phyloP scores from a whole-genome alignment of 352 stramenopile species.

The Phytophthora tubulina region DNA sequence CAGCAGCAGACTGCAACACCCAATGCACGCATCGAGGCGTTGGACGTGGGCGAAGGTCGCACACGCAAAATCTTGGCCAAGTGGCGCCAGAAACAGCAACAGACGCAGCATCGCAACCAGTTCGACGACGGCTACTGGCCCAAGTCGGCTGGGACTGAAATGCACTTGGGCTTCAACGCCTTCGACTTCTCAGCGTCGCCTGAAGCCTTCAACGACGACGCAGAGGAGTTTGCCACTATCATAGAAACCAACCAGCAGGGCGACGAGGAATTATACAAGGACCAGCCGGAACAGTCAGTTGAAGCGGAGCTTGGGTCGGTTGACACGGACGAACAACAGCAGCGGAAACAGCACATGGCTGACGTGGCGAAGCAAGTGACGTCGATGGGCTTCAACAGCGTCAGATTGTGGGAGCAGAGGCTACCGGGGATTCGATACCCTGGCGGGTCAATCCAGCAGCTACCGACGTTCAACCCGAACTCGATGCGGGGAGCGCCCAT shows the following conservation, averaged over 20 bases:
- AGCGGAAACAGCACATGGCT: slow-evolving; percentile 23
- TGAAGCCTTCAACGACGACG: slow-evolving; percentile 45
- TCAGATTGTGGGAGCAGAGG: slow-evolving; percentile 48
- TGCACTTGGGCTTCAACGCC: slow-evolving; percentile 54
- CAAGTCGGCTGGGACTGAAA: slow-evolving; percentile 34
- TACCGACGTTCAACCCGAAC: neutral
- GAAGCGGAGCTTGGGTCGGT: neutral
- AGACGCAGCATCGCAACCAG: slow-evolving; percentile 19
- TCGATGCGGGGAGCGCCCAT: slow-evolving; percentile 28
- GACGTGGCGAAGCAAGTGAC: slow-evolving; percentile 27
- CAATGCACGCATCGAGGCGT: slow-evolving; percentile 11
- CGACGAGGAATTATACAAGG: neutral
- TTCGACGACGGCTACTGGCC: slow-evolving; percentile 35
- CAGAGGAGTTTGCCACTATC: neutral
- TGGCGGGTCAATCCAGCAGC: slow-evolving; percentile 7
- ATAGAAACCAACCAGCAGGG: neutral
- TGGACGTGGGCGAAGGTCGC: slow-evolving; percentile 37
- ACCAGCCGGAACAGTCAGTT: neutral
- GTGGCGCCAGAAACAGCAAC: slow-evolving; percentile 35
- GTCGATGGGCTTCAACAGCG: slow-evolving; percentile 32
- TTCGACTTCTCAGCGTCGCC: slow-evolving; percentile 57
- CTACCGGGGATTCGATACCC: slow-evolving; percentile 12
- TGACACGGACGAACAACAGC: slow-evolving; percentile 12
- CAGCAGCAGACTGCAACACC: slow-evolving; percentile 14
- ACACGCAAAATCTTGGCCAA: slow-evolving; percentile 47